Evolutionary conservation across 345 rosid species (phyloP).

Genomic region (Syzygium aqueum): DNA sequence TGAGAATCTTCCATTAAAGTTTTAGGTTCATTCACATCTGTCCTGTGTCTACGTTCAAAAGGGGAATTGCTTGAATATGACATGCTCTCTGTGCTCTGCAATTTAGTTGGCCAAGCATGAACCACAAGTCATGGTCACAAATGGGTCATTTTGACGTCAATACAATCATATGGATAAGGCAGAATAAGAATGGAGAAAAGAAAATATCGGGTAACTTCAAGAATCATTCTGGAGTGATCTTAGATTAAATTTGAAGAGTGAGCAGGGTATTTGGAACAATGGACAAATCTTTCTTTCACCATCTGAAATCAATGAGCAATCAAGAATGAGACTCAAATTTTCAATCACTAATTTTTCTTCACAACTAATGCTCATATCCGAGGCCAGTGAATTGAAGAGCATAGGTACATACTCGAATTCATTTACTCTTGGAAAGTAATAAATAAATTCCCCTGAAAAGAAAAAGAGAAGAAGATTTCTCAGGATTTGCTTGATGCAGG

Average conservation of each 20-base stretch:
- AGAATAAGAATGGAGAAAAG: not conserved
- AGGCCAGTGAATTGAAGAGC: not conserved
- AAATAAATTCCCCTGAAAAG: slow-evolving; percentile 18
- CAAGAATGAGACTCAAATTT: not conserved
- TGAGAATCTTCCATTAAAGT: not conserved
- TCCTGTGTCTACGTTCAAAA: not conserved
- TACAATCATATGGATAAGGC: not conserved
- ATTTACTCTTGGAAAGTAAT: slow-evolving; percentile 16
- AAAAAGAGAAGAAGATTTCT: not conserved
- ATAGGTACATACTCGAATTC: not conserved
- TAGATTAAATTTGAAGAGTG: not conserved
- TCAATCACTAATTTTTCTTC: not conserved
- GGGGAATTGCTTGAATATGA: not conserved
- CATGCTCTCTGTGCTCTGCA: not conserved
- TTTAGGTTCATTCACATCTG: not conserved
- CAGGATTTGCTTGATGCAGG: not conserved
- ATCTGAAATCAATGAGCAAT: not conserved
- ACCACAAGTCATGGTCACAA: not conserved
- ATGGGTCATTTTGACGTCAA: not conserved
- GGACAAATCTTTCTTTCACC: not conserved
- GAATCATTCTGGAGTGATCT: not conserved
- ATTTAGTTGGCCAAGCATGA: not conserved
- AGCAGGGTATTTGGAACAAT: not conserved
- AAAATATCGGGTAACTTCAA: not conserved
- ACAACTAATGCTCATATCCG: not conserved